Evolutionary conservation across 1,284 basidiomycete genomes (phyloP).

Genomic region (Malassezia furfur): DNA sequence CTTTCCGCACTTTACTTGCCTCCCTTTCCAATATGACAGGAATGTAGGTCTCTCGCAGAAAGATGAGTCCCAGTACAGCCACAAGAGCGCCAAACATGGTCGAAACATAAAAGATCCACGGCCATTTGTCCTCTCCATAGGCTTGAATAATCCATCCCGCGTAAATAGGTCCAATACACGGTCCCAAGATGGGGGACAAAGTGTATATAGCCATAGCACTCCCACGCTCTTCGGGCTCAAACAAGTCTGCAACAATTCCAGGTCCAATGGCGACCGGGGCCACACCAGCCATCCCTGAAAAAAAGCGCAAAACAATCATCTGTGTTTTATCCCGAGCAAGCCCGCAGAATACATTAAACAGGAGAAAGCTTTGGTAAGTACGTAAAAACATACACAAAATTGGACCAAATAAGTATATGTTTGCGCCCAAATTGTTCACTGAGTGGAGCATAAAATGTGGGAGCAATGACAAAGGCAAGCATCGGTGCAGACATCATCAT

Average conservation of each 20-base stretch:
- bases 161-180: conserved; percentile 25
- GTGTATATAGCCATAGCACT: conserved; percentile 51
- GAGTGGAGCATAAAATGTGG: conserved; percentile 6
- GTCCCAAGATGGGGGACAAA: conserved; percentile 51
- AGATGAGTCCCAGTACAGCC: conserved; percentile 26
- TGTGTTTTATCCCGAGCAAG: conserved; percentile 21
- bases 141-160: conserved; percentile 29
- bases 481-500: conserved; percentile 15
- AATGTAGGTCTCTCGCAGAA: conserved; percentile 46
- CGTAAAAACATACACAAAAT: not conserved
- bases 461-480: conserved; percentile 7
- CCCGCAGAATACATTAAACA: conserved; percentile 18
- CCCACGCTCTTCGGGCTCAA: conserved; percentile 54
- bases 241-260: conserved; percentile 63
- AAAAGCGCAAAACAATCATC: conserved; percentile 25
- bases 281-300: conserved; percentile 41
- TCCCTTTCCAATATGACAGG: conserved; percentile 41
- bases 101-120: conserved; percentile 29
- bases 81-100: conserved; percentile 26
- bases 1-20: conserved; percentile 51
- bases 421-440: conserved; percentile 14
- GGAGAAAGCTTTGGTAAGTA: not conserved
- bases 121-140: conserved; percentile 18
- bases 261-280: conserved; percentile 50
- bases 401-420: conserved; percentile 4